Percentiles rank a stretch among this genome's conserved stretches.
phyloP scores from a whole-genome alignment of 345 rosid genomes.

The Melastoma malabathricum region DNA sequence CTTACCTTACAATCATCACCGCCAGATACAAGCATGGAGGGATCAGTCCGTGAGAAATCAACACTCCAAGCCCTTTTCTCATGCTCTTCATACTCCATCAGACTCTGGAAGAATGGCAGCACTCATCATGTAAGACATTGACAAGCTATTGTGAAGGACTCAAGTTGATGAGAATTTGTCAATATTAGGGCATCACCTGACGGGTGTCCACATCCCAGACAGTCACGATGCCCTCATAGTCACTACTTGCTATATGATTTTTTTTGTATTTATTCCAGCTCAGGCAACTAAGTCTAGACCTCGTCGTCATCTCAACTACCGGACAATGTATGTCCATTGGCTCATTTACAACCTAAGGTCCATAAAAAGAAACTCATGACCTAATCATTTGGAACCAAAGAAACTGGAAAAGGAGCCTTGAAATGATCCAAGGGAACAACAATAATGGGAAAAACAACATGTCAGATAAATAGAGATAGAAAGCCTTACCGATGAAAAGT shows the following conservation, averaged over 20 bases:
- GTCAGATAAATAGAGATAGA: neutral
- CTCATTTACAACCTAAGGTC: conserved; percentile 62
- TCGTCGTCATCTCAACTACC: conserved; percentile 89
- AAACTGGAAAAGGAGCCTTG: too few species aligned
- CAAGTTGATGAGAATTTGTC: neutral
- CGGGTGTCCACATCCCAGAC: conserved; percentile 96
- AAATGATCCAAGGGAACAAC: too few species aligned
- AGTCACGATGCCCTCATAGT: conserved; percentile 95
- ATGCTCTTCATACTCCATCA: conserved; percentile 98
- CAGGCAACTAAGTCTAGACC: conserved; percentile 94
- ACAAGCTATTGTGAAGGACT: too few species aligned
- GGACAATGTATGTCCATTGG: conserved; percentile 70
- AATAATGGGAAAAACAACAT: too few species aligned
- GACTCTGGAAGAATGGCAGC: conserved; percentile 32
- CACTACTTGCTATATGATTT: conserved; percentile 96
- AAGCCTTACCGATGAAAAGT: conserved; percentile 68
- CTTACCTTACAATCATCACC: conserved; percentile 95
- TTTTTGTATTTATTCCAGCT: conserved; percentile 93
- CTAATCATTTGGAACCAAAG: too few species aligned
- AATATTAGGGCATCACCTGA: conserved; percentile 37
- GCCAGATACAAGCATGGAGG: conserved; percentile 96
- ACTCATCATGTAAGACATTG: neutral
- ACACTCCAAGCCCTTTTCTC: conserved; percentile 99
- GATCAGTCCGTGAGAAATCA: conserved; percentile 85
- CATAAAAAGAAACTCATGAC: too few species aligned